A percentile compares a stretch with the other conserved stretches of the same genome.
phyloP scores from a whole-genome alignment of 164 flowering plant species.

The Chimonanthus praecox region DNA sequence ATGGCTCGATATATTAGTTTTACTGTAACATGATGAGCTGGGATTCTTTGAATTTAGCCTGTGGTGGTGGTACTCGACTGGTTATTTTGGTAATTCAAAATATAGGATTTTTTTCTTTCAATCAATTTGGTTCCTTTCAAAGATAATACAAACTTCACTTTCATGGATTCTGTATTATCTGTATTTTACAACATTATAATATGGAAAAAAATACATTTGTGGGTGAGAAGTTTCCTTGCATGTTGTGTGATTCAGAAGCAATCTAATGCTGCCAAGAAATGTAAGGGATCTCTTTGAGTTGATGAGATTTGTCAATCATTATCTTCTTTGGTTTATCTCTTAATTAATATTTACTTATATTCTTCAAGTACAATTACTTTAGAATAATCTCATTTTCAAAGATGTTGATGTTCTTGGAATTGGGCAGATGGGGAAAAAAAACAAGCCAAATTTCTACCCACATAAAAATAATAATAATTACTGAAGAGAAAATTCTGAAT shows the following conservation, averaged over 20 bases:
- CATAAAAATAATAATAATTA: not conserved
- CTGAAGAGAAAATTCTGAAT: not conserved
- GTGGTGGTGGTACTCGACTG: too few species aligned
- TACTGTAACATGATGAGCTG: too few species aligned
- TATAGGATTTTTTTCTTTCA: too few species aligned
- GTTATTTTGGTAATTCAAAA: too few species aligned
- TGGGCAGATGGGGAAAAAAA: not conserved
- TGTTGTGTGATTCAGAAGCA: not conserved
- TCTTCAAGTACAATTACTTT: not conserved
- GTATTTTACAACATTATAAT: too few species aligned
- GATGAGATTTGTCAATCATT: too few species aligned
- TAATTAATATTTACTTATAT: not conserved
- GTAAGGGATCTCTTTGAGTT: not conserved
- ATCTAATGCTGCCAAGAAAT: not conserved
- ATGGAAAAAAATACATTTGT: too few species aligned
- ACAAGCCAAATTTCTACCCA: not conserved
- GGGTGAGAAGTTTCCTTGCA: not conserved
- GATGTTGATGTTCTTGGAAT: not conserved
- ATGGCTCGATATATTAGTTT: too few species aligned
- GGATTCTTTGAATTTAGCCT: too few species aligned
- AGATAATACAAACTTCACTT: too few species aligned
- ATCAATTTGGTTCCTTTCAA: too few species aligned
- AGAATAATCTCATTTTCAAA: not conserved
- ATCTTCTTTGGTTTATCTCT: not conserved
- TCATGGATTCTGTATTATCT: too few species aligned